These are phyloP conservation scores for Heliamphora pulchella DNA, from an alignment of 179 eudicot genomes.

Conservation along the genomic window DNA sequence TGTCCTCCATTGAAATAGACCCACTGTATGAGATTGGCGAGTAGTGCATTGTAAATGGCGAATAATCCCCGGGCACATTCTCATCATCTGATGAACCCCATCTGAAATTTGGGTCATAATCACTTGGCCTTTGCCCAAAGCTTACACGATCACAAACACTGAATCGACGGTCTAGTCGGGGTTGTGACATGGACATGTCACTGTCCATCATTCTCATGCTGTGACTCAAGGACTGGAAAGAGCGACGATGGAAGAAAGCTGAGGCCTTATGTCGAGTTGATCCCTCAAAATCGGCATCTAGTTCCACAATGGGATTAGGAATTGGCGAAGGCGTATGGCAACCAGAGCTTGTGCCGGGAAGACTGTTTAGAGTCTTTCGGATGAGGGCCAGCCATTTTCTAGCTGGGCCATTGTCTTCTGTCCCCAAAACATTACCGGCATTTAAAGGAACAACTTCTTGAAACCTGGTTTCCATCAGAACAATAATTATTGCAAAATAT, in stretches of 20 bases:
- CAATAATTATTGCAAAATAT: too few relatives aligned
- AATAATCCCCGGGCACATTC: conserved; percentile 47
- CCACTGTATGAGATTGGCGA: conserved; percentile 43
- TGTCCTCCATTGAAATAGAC: conserved; percentile 43
- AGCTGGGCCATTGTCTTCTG: conserved; percentile 93
- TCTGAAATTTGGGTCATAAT: conserved; percentile 13
- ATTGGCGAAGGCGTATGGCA: conserved; percentile 79
- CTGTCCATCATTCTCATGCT: conserved; percentile 50
- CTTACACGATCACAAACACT: conserved; percentile 81
- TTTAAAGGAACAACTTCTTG: conserved; percentile 92
- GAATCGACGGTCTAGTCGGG: conserved; percentile 65
- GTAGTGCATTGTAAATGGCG: conserved; percentile 31
- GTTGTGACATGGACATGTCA: conserved; percentile 43
- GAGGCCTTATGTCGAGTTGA: conserved; percentile 46
- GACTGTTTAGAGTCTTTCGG: conserved; percentile 63
- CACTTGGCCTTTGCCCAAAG: conserved; percentile 60
- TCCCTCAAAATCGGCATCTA: conserved; percentile 78
- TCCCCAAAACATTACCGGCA: conserved; percentile 84
- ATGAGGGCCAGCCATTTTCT: conserved; percentile 72
- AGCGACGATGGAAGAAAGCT: conserved; percentile 56
- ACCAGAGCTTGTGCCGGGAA: conserved; percentile 66
- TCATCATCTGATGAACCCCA: conserved; percentile 53
- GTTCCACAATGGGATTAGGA: conserved; percentile 74
- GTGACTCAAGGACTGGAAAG: conserved; percentile 62
- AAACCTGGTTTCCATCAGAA: conserved; percentile 30